A percentile compares a stretch with the other conserved stretches of the same genome.
These are phyloP conservation scores for Geranium incanum DNA, from an alignment of 441 rosid species.

Conservation along the genomic window DNA sequence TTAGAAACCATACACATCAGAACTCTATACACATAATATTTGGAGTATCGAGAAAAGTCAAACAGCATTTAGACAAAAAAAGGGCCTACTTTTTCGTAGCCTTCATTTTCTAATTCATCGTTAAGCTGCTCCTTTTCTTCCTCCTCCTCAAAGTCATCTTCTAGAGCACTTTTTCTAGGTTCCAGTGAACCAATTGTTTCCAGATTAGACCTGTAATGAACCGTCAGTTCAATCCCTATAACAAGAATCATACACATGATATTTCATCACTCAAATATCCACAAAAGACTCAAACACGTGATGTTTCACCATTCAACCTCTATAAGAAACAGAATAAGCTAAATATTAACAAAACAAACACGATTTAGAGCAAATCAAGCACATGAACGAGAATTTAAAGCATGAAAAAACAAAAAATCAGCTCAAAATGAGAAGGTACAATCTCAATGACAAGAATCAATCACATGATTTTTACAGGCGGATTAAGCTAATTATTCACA, in stretches of 20 bases:
- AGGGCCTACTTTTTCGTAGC: slow-evolving; percentile 53
- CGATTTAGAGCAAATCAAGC: no score
- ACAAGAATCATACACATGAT: neutral
- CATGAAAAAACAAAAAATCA: neutral
- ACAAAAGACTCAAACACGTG: no score
- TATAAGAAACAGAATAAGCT: no score
- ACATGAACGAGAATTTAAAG: no score
- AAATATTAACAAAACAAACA: no score
- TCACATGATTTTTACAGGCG: no score
- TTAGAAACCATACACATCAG: slow-evolving; percentile 13
- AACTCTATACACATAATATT: neutral
- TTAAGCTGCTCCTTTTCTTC: slow-evolving; percentile 69
- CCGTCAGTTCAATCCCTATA: neutral
- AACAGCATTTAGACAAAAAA: slow-evolving; percentile 4
- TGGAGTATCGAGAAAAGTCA: neutral
- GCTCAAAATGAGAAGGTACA: slow-evolving; percentile 22
- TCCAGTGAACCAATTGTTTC: slow-evolving; percentile 66
- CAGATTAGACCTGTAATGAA: slow-evolving; percentile 47
- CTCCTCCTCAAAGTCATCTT: slow-evolving; percentile 95
- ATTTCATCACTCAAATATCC: neutral
- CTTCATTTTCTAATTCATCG: slow-evolving; percentile 45
- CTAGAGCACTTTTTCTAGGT: slow-evolving; percentile 78
- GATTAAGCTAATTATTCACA: neutral
- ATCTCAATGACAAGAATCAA: no score
- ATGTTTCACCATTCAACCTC: no score